Evolutionary conservation across 23 red algal genomes (phyloP).

Genomic region (Gracilariopsis chorda): DNA sequence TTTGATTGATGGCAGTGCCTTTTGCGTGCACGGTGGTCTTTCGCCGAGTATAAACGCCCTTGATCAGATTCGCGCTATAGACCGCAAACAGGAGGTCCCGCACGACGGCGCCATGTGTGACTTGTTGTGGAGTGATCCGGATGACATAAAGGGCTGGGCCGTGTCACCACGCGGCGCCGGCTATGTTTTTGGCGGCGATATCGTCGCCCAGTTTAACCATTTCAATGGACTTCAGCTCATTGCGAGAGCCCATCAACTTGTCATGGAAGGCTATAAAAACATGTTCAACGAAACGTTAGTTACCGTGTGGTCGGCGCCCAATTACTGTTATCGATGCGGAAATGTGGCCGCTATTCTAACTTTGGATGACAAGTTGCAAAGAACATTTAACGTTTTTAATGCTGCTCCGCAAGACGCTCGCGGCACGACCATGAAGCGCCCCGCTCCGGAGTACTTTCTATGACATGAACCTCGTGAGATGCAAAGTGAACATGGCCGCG

Average conservation of each 20-base stretch:
- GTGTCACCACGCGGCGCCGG: constrained; percentile 84
- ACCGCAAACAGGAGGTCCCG: constrained; percentile 93
- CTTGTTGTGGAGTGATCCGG: constrained; percentile 91
- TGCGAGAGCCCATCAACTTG: constrained; percentile 91
- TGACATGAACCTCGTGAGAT: too few relatives aligned
- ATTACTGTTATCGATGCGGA: constrained; percentile 97
- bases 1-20: constrained; percentile 71
- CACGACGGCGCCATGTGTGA: constrained; percentile 97
- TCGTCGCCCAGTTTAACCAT: constrained; percentile 71
- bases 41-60: constrained; percentile 74
- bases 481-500: too few relatives aligned
- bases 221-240: constrained; percentile 77
- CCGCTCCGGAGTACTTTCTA: constrained; percentile 77
- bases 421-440: constrained; percentile 33
- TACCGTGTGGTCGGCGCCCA: constrained; percentile 91
- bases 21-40: constrained; percentile 92
- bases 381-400: constrained; percentile 74
- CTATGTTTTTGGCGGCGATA: constrained; percentile 86
- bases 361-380: constrained; percentile 72
- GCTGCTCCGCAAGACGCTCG: constrained; percentile 55
- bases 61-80: constrained; percentile 87
- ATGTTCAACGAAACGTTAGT: constrained; percentile 78
- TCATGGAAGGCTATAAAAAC: constrained; percentile 93
- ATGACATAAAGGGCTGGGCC: constrained; percentile 88
- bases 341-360: constrained; percentile 91